A percentile compares a stretch with the other conserved stretches of the same genome.
These are phyloP conservation scores for Citrus mangshanensis DNA, from an alignment of 345 rosid genomes.

Conservation along the genomic window DNA sequence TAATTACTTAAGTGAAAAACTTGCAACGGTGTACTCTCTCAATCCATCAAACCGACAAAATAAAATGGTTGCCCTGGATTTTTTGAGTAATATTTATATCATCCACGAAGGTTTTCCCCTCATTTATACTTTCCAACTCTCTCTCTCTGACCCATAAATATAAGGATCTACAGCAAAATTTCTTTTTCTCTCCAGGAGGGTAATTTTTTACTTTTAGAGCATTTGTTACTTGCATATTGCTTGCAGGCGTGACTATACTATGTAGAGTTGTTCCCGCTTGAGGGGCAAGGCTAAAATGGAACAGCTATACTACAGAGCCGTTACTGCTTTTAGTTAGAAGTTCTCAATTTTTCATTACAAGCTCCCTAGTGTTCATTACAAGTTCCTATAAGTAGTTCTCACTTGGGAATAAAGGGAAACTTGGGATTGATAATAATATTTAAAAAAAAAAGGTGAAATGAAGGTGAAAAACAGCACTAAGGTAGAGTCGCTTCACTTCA, in stretches of 20 bases:
- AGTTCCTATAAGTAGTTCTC: background rate
- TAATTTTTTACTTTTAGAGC: background rate
- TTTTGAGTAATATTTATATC: background rate
- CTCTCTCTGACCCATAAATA: background rate
- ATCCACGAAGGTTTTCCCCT: background rate
- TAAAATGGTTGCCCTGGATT: background rate
- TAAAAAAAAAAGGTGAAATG: too few species aligned
- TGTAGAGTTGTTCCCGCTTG: too few species aligned
- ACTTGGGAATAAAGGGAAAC: background rate
- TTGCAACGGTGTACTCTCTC: background rate
- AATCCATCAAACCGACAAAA: background rate
- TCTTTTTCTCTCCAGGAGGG: background rate
- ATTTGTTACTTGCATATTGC: background rate
- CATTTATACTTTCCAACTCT: background rate
- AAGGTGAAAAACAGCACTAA: too few species aligned
- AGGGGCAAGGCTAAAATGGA: too few species aligned
- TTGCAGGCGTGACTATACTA: too few species aligned
- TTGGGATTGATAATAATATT: background rate
- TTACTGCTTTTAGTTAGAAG: background rate
- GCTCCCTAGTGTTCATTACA: background rate
- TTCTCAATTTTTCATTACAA: background rate
- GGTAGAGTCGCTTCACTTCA: background rate
- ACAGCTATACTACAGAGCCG: background rate
- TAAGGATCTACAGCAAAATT: background rate
- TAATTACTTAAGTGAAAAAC: background rate